Conservation (phyloP, 768 basidiomycete genomes). For the Lactarius evosmus region DNA sequence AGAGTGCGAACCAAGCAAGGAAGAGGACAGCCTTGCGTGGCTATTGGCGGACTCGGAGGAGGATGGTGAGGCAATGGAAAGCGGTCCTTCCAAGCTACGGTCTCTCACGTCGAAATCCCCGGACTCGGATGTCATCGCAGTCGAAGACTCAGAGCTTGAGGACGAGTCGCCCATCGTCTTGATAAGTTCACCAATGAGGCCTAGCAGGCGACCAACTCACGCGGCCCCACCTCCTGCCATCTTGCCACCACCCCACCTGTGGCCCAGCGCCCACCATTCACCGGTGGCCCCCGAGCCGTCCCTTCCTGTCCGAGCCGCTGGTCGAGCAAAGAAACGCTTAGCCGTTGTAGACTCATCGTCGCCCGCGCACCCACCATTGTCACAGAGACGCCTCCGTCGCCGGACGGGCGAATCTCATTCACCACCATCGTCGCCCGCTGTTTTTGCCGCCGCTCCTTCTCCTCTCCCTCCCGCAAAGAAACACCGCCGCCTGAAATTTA, state of each 20-base stretch:
- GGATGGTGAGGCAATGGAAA: constrained; percentile 2
- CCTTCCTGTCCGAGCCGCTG: constrained; percentile 45
- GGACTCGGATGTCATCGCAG: constrained; percentile 17
- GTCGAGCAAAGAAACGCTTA: constrained; percentile 33
- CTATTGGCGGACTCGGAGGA: constrained; percentile 28
- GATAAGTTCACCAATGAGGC: constrained; percentile 8
- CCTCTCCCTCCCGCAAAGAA: constrained; percentile 22
- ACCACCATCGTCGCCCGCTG: constrained; percentile 15
- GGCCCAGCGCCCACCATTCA: constrained; percentile 26
- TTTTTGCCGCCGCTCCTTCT: constrained; percentile 15
- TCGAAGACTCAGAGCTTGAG: constrained; percentile 20
- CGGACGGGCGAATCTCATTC: neutral
- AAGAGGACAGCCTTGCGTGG: constrained; percentile 26
- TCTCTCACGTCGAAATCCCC: neutral
- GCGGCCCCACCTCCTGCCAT: constrained; percentile 38
- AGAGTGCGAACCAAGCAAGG: neutral
- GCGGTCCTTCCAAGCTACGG: constrained; percentile 10
- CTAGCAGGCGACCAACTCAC: neutral
- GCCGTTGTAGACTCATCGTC: constrained; percentile 34
- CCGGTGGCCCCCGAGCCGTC: constrained; percentile 39
- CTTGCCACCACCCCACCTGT: constrained; percentile 35
- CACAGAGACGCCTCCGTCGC: constrained; percentile 33
- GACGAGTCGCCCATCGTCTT: constrained; percentile 8
- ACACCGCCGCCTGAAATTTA: constrained; percentile 30
- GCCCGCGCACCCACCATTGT: constrained; percentile 36